Evolutionary conservation across 352 stramenopile species (phyloP), one percentile per base, ranked within the genome.

Genomic region (Blastocystis sp.): DNA sequence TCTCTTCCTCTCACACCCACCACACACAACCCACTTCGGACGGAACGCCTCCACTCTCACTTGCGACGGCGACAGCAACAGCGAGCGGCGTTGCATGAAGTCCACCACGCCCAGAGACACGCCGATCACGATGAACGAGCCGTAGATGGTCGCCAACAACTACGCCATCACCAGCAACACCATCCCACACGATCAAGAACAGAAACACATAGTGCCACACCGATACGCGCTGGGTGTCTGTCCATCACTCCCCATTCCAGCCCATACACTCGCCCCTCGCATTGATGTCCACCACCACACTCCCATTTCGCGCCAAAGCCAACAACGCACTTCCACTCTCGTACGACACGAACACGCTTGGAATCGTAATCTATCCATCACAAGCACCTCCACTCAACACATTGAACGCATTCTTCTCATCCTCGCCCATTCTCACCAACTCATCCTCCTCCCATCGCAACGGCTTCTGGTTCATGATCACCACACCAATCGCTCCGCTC

Each of bases 381-480:
- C 2, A 50, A 60, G n/a, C 4, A 55, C 29, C 24, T 78, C 59
- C 35, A 60, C 29, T 19, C 4, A 60, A 55, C n/a, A 78, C 35
- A 60, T 59, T 19, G 12, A 60, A 55, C n/a, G 29, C 6, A 9
- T 50, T 29, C 29, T 24, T 77, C 0, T 16, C 51, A 67, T 29
- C 55, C 33, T 85, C 66, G 26, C 31, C 60, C 74, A 85, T 85
- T 12, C 65, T 24, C 2, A 62, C 50, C 16, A 85, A 41, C 0
- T 31, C 24, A 50, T 85, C 74, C 12, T 29, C 74, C 45, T 85
- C 74, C 41, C 50, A 85, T 45, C 51, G 45, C 16, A 85, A 85
- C 4, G 74, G 74, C 41, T 85, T 69, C 60, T 85, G 51, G 29
- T 85, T 85, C 74, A 85, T 85, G 24, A 85, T 45, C 2, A 85